Evolutionary conservation across 2,329 filamentous ascomycete species (phyloP).

Genomic region (Ceratocystis papillata): DNA sequence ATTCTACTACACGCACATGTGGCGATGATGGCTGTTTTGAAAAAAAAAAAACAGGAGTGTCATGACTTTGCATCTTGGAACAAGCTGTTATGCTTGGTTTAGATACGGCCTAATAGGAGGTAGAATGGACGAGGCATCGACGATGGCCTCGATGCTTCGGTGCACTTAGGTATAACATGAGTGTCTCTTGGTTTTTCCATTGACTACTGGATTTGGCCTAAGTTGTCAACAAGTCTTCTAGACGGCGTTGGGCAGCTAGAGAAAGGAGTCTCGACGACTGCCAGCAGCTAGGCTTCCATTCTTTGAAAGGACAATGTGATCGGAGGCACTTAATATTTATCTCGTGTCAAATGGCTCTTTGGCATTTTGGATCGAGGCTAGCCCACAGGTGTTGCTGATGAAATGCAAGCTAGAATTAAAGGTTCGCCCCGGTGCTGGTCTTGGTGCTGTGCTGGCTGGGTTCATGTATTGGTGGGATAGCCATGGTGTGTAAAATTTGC

Average conservation of each 20-base stretch:
- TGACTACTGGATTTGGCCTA: background rate
- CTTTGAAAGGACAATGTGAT: background rate
- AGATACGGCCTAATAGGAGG: background rate
- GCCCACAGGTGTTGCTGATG: background rate
- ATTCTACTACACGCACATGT: background rate
- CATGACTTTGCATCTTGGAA: background rate
- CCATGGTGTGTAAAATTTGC: constrained; percentile 21
- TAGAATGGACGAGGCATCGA: background rate
- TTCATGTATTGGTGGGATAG: constrained; percentile 17
- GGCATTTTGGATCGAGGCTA: background rate
- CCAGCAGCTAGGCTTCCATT: background rate
- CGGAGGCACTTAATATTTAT: background rate
- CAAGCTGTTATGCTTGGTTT: background rate
- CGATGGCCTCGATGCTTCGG: background rate
- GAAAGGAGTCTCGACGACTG: background rate
- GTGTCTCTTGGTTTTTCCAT: background rate
- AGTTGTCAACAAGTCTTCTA: too few relatives aligned
- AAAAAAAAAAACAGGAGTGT: too few relatives aligned
- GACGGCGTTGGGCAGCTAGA: background rate
- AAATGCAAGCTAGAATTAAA: constrained; percentile 8
- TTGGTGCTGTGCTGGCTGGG: background rate
- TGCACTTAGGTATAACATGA: background rate
- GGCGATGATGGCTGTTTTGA: background rate
- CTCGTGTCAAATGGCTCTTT: background rate
- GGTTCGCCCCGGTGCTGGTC: background rate